Evolutionary conservation across 495 filamentous ascomycete species (phyloP), one percentile per base, ranked within the genome.

Genomic region (Recurvomyces mirabilis): DNA sequence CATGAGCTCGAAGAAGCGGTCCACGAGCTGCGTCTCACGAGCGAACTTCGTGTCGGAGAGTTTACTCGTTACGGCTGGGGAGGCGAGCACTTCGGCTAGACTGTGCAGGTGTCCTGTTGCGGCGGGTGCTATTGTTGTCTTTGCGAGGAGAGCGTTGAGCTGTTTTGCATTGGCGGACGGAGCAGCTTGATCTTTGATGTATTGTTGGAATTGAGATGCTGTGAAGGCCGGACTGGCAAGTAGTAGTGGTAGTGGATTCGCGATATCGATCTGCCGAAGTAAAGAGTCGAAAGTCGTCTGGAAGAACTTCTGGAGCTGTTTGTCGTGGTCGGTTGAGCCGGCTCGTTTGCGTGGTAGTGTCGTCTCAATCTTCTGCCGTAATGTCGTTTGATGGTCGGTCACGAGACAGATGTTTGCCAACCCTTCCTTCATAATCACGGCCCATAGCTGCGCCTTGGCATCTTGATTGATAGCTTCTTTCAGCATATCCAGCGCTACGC

Each of bases 361-460:
- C 55, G 78, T 77, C 60, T 94, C 86, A n/a, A 96, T 74, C 41
- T 82, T 74, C 56, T 94, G 87, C 60, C 85, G 81, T 47, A 94
- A 60, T 49, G 95, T 70, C 2, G 89, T 96, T 49, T 87, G 87
- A 57, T 84, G 79, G 44, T 94, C 86, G 10, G 87, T 93, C 49
- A 98, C 85, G 15, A 94, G 72, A 61, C 87, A 94, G 42, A 98
- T 82, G 67, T 94, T 89, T 38, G 93, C 88, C 26, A 93, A 50
- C 0, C 89, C 91, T 53, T 95, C 89, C 47, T 94, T 84, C 85
- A 96, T 93, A 4, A 95, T 79, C 1, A 95, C 79, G 1, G 89
- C 91, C 31, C 84, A 79, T 17, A 91, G 74, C 50, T 87, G 81
- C 0, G 84, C 85, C 15, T 68, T 65, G 35, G 69, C 66, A 14